Conservation (phyloP, 352 stramenopile species). For the Phytophthora kernoviae region DNA sequence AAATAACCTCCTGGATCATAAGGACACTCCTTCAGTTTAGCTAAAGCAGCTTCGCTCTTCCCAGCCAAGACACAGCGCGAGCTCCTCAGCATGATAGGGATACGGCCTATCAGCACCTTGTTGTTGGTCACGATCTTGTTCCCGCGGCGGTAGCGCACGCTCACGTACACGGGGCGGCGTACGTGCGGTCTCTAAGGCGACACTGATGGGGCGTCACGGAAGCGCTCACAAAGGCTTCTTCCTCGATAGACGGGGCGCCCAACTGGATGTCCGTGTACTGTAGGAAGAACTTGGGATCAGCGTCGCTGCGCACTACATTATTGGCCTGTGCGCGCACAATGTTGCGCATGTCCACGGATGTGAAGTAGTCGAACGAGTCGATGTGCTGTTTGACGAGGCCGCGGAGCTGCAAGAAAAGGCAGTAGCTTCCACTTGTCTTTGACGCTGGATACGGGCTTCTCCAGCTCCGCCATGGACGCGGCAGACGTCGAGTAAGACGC, state of each 20-base stretch:
- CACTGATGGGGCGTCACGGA: conserved; percentile 98
- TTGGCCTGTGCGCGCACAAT: conserved; percentile 96
- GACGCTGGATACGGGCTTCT: conserved; percentile 76
- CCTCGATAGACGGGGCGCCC: conserved; percentile 95
- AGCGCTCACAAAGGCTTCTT: conserved; percentile 95
- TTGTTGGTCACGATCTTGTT: conserved; percentile 99
- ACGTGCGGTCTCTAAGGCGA: conserved; percentile 98
- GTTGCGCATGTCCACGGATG: conserved; percentile 98
- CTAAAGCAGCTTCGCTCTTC: conserved; percentile 95
- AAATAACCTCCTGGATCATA: conserved; percentile 99
- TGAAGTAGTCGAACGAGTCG: conserved; percentile 99
- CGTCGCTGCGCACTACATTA: conserved; percentile 90
- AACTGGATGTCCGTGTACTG: conserved; percentile 99
- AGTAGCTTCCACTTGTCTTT: conserved; percentile 99
- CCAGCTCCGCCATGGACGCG: conserved; percentile 59
- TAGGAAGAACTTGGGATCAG: conserved; percentile 99
- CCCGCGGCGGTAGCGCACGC: conserved; percentile 97
- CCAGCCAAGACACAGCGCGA: conserved; percentile 96
- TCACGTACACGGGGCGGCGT: conserved; percentile 99
- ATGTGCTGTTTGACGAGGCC: conserved; percentile 98
- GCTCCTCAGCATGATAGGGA: conserved; percentile 99
- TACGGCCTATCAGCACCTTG: conserved; percentile 94
- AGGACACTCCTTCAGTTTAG: conserved; percentile 98
- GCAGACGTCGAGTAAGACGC: conserved; percentile 21
- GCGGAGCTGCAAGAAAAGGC: conserved; percentile 95